These are phyloP conservation scores for Aleurites moluccanus DNA, from an alignment of 441 rosid genomes.

Conservation along the genomic window DNA sequence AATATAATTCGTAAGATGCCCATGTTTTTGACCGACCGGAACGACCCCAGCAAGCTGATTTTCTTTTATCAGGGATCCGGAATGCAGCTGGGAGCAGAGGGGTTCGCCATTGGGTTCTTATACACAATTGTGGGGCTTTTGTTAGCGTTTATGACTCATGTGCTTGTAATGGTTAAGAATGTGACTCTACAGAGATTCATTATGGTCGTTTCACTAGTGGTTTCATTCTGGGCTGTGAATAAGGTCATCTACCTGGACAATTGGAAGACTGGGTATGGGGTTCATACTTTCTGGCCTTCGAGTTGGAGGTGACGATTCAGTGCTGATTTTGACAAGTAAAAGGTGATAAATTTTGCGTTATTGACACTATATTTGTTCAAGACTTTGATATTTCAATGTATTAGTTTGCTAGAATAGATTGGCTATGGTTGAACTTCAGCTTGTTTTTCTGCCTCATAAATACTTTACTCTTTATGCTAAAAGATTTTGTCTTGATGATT, in stretches of 20 bases:
- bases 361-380: conserved; percentile 10
- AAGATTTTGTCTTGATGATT: conserved; percentile 6
- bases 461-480: background rate
- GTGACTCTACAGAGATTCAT: conserved; percentile 46
- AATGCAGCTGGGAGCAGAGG: conserved; percentile 98
- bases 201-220: conserved; percentile 54
- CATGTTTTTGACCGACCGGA: conserved; percentile 74
- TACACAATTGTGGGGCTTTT: conserved; percentile 84
- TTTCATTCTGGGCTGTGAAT: conserved; percentile 86
- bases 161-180: conserved; percentile 63
- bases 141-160: conserved; percentile 66
- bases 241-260: conserved; percentile 83
- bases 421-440: background rate
- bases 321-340: background rate
- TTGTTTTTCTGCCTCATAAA: background rate
- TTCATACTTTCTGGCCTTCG: conserved; percentile 89
- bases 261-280: conserved; percentile 96
- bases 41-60: conserved; percentile 70
- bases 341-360: conserved; percentile 19
- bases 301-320: conserved; percentile 56
- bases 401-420: background rate
- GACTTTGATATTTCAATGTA: conserved; percentile 11
- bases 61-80: conserved; percentile 94
- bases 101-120: conserved; percentile 82
- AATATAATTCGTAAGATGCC: conserved; percentile 94